Evolutionary conservation across 176 grass and related monocot genomes (phyloP).

Genomic region (Musa schizocarpa): DNA sequence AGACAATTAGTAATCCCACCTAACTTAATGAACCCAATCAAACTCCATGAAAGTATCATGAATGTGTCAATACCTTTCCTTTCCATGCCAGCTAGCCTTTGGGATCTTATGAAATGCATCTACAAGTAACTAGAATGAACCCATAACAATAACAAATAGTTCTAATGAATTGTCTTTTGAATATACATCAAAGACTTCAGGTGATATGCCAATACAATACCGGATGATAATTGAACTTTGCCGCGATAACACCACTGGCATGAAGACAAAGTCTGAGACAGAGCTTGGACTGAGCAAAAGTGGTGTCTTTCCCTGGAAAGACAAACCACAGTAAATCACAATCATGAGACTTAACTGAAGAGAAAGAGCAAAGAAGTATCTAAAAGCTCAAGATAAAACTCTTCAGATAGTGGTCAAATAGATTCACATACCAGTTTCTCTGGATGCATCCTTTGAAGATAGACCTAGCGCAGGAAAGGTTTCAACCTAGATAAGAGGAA

Average conservation of each 20-base stretch:
- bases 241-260: constrained; percentile 52
- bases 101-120: constrained; percentile 70
- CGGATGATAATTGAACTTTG: constrained; percentile 55
- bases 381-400: constrained; percentile 8
- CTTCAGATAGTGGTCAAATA: constrained; percentile 4
- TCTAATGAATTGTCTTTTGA: constrained; percentile 8
- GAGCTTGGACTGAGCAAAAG: constrained; percentile 25
- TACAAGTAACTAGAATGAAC: constrained; percentile 55
- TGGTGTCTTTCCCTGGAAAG: constrained; percentile 40
- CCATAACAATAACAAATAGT: constrained; percentile 16
- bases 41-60: neutral
- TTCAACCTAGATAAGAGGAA: constrained; percentile 38
- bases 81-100: constrained; percentile 62
- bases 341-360: neutral
- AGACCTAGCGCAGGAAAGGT: constrained; percentile 36
- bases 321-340: constrained; percentile 13
- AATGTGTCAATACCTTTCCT: constrained; percentile 50
- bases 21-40: constrained; percentile 7
- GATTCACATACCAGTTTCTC: constrained; percentile 40
- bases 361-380: constrained; percentile 3
- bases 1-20: constrained; percentile 18
- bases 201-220: constrained; percentile 21
- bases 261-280: constrained; percentile 58
- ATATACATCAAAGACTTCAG: constrained; percentile 10
- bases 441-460: constrained; percentile 20